Evolutionary conservation across 139 green algal species (phyloP).

Genomic region (Gonium pectorale): DNA sequence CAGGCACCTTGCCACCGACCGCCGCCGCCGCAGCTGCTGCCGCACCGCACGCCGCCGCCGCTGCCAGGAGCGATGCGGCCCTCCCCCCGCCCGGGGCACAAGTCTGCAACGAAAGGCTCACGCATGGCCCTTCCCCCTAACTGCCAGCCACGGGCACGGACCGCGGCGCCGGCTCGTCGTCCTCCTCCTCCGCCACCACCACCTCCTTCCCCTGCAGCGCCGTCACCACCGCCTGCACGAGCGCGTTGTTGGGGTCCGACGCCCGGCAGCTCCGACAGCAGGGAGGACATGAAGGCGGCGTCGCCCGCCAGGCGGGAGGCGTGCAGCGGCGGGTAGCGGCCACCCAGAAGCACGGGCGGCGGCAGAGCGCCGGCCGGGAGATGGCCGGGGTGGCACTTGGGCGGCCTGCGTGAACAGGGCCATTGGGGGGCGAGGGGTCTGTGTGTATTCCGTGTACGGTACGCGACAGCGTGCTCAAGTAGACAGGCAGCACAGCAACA

Average conservation of each 20-base stretch:
- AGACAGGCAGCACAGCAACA: no score
- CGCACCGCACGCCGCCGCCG: no score
- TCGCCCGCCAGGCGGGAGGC: slow-evolving; percentile 12
- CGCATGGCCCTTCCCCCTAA: neutral
- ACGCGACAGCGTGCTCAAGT: no score
- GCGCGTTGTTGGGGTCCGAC: slow-evolving; percentile 13
- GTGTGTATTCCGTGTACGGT: no score
- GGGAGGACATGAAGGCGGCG: neutral
- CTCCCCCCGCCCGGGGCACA: no score
- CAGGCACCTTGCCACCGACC: no score
- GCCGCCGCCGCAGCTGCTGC: no score
- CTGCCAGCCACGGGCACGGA: no score
- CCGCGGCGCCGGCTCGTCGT: neutral
- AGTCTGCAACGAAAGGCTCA: no score
- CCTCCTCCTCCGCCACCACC: neutral
- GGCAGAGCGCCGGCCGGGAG: neutral
- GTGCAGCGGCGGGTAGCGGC: slow-evolving; percentile 35
- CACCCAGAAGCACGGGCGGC: slow-evolving; percentile 24
- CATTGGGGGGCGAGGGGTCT: neutral
- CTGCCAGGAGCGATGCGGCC: no score
- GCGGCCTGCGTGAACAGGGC: neutral
- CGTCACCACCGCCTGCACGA: slow-evolving; percentile 34
- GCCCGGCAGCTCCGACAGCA: slow-evolving; percentile 35
- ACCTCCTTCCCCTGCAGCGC: slow-evolving; percentile 40
- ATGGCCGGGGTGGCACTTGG: neutral